Percentiles rank a stretch among this genome's conserved stretches.
Conservation (phyloP, 1,284 basidiomycete species). For the Porogramme epimiltina region DNA sequence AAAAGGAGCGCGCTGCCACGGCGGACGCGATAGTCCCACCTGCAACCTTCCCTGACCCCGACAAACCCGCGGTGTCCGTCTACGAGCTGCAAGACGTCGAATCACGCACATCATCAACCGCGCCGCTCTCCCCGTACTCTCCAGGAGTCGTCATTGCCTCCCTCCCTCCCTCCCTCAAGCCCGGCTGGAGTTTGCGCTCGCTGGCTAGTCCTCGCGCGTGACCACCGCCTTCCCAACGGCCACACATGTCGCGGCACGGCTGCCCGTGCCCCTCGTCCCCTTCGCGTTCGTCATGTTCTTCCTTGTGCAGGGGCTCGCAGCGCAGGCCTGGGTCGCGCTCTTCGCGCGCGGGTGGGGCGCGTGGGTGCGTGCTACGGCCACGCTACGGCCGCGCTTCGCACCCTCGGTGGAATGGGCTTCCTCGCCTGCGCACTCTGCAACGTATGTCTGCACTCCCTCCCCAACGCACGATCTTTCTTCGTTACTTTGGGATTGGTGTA, state of each 20-base stretch:
- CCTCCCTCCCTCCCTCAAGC: neutral
- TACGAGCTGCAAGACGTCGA: conserved; percentile 11
- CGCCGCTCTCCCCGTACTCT: neutral
- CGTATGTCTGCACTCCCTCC: conserved; percentile 40
- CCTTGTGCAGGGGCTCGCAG: conserved; percentile 82
- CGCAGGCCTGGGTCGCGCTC: conserved; percentile 90
- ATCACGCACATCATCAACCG: conserved; percentile 2
- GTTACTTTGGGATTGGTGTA: too few relatives aligned
- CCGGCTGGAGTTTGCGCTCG: neutral
- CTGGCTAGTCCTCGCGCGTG: conserved; percentile 4
- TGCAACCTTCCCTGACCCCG: too few relatives aligned
- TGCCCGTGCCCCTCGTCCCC: conserved; percentile 84
- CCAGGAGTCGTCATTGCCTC: neutral
- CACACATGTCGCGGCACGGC: conserved; percentile 64
- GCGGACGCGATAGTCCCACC: too few relatives aligned
- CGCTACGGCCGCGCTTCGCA: conserved; percentile 46
- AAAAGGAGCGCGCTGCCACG: too few relatives aligned
- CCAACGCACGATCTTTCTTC: too few relatives aligned
- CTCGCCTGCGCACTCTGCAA: conserved; percentile 81
- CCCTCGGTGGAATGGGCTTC: conserved; percentile 50
- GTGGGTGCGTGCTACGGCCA: conserved; percentile 44
- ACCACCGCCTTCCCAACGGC: conserved; percentile 72
- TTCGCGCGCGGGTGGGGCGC: conserved; percentile 76
- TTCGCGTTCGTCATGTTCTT: conserved; percentile 97
- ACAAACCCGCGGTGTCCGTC: neutral